phyloP scores from a whole-genome alignment of 352 stramenopile genomes.

The Thalassiosira livingstoniorum region DNA sequence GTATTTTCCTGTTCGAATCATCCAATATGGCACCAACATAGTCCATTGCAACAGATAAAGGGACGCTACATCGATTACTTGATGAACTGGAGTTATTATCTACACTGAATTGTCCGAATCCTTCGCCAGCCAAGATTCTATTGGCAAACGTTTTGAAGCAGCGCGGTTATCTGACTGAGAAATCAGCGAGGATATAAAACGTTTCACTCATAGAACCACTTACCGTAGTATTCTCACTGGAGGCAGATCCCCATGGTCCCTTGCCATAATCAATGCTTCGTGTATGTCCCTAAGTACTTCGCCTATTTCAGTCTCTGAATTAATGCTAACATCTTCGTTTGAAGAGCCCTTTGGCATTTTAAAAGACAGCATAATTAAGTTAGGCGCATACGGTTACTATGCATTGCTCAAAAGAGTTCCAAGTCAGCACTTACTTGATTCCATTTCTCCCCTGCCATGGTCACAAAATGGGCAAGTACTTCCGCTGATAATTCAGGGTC shows the following conservation, averaged over 20 bases:
- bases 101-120: constrained; percentile 74
- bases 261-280: constrained; percentile 75
- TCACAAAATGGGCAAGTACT: constrained; percentile 81
- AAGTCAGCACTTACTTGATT: constrained; percentile 56
- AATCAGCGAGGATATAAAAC: no score
- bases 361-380: no score
- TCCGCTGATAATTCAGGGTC: constrained; percentile 82
- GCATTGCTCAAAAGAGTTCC: no score
- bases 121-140: constrained; percentile 83
- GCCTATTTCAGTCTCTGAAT: constrained; percentile 60
- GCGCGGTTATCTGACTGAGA: no score
- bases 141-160: no score
- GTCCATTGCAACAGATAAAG: constrained; percentile 80
- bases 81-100: constrained; percentile 13
- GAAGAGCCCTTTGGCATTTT: constrained; percentile 9
- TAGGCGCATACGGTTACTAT: no score
- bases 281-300: constrained; percentile 82
- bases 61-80: constrained; percentile 58
- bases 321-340: constrained; percentile 59
- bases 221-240: constrained; percentile 78
- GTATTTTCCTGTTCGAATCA: constrained; percentile 75
- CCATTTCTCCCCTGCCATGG: constrained; percentile 66
- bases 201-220: no score
- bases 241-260: constrained; percentile 63
- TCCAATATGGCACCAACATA: constrained; percentile 82